Evolutionary conservation across 2,329 filamentous ascomycete genomes (phyloP).

Genomic region (Hypoxylon sp.): DNA sequence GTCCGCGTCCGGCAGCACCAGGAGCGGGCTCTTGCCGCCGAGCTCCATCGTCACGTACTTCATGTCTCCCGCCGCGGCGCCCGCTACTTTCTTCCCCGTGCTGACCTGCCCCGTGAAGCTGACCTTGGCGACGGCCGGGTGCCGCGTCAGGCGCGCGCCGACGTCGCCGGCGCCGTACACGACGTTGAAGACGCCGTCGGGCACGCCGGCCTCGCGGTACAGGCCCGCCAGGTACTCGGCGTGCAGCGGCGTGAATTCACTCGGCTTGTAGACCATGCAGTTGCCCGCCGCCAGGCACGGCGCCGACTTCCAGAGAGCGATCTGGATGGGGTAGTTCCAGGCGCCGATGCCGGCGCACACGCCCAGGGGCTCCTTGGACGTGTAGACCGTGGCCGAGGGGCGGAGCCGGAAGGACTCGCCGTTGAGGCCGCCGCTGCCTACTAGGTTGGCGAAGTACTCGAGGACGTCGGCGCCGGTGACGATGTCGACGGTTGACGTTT

Average conservation of each 20-base stretch:
- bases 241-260: slow-evolving; percentile 88
- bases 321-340: slow-evolving; percentile 94
- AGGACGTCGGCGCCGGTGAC: slow-evolving; percentile 86
- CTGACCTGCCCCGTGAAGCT: slow-evolving; percentile 90
- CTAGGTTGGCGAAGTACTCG: slow-evolving; percentile 85
- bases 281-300: slow-evolving; percentile 88
- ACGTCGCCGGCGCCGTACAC: slow-evolving; percentile 84
- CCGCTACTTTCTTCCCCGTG: slow-evolving; percentile 85
- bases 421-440: slow-evolving; percentile 81
- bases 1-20: slow-evolving; percentile 84
- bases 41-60: slow-evolving; percentile 95
- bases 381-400: slow-evolving; percentile 83
- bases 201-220: slow-evolving; percentile 82
- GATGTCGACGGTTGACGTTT: slow-evolving; percentile 86
- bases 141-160: slow-evolving; percentile 78
- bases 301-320: slow-evolving; percentile 89
- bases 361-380: slow-evolving; percentile 82
- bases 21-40: slow-evolving; percentile 84
- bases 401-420: slow-evolving; percentile 82
- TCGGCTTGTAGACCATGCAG: slow-evolving; percentile 92
- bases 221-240: slow-evolving; percentile 79
- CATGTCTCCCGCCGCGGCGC: slow-evolving; percentile 79
- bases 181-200: slow-evolving; percentile 87
- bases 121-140: slow-evolving; percentile 82
- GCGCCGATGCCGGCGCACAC: slow-evolving; percentile 90